Evolutionary conservation across 2,329 filamentous ascomycete genomes (phyloP).

Genomic region (Fonsecaea monophora): DNA sequence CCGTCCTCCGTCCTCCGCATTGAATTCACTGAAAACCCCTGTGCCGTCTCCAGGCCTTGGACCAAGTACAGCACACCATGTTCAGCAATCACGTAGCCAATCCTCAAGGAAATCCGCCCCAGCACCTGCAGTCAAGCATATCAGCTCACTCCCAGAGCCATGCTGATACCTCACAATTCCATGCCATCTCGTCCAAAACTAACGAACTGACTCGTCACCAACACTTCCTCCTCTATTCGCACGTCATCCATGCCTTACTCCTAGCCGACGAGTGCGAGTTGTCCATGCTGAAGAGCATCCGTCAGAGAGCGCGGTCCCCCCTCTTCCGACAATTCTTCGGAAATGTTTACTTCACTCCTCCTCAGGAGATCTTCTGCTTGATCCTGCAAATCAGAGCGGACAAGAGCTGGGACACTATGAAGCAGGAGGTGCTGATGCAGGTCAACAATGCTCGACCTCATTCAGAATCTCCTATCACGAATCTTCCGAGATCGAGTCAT

Average conservation of each 20-base stretch:
- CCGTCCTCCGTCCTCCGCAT: neutral
- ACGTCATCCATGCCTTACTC: neutral
- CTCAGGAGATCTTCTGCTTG: constrained; percentile 16
- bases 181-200: neutral
- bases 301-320: neutral
- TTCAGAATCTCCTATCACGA: neutral
- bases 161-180: neutral
- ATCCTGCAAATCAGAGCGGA: constrained; percentile 14
- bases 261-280: constrained; percentile 1
- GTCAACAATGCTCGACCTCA: neutral
- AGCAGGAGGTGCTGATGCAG: neutral
- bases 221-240: constrained; percentile 2
- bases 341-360: constrained; percentile 11
- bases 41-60: neutral
- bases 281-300: neutral
- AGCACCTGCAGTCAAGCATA: neutral
- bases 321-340: constrained; percentile 2
- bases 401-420: constrained; percentile 18
- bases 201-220: neutral
- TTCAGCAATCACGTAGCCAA: neutral
- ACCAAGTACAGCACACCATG: neutral
- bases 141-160: neutral
- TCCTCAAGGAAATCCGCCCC: neutral
- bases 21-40: neutral
- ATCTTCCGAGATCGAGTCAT: neutral